These are phyloP conservation scores for Sclerotinia subarctica DNA, from an alignment of 2,329 filamentous ascomycete genomes.

Conservation along the genomic window DNA sequence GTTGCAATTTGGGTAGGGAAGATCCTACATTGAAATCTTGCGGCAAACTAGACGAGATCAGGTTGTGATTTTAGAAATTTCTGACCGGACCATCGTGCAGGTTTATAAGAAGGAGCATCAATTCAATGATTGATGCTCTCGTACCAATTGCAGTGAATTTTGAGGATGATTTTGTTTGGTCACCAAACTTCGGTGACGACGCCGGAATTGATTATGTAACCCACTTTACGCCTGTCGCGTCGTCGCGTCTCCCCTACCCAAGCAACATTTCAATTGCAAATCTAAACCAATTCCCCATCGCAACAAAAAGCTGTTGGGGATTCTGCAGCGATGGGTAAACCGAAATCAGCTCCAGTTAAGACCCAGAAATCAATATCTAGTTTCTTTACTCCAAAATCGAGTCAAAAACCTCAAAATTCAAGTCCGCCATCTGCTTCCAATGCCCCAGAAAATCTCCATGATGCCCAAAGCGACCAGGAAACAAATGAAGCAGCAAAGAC, in stretches of 20 bases:
- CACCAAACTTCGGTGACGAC: neutral
- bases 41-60: no score
- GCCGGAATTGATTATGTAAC: constrained; percentile 4
- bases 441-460: constrained; percentile 28
- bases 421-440: constrained; percentile 36
- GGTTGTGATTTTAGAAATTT: neutral
- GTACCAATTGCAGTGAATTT: no score
- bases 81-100: neutral
- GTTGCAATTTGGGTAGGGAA: no score
- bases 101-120: no score
- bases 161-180: no score
- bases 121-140: no score
- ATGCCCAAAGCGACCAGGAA: constrained; percentile 35
- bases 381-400: constrained; percentile 68
- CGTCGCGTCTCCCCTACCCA: constrained; percentile 12
- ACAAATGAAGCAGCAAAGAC: constrained; percentile 19
- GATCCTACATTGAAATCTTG: no score
- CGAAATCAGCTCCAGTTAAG: constrained; percentile 28
- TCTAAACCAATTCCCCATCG: neutral
- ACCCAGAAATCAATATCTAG: constrained; percentile 82
- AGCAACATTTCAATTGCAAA: neutral
- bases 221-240: constrained; percentile 16
- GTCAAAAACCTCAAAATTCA: constrained; percentile 24
- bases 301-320: neutral
- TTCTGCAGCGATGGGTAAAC: constrained; percentile 30